These are phyloP conservation scores for Pichia sp. DNA, from an alignment of 1,139 yeast genomes.

Conservation along the genomic window DNA sequence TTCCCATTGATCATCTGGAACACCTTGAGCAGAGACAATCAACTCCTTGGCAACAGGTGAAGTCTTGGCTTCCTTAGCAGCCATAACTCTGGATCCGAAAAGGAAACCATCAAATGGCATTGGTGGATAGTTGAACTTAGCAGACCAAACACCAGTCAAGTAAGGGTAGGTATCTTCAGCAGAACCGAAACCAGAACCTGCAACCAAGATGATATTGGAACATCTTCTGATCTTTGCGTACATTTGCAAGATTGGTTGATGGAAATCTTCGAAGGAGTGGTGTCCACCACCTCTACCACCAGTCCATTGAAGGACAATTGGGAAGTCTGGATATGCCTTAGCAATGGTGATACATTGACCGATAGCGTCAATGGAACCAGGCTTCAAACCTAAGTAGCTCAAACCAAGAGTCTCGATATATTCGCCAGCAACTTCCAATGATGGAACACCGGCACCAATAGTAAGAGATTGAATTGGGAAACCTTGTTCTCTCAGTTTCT, in stretches of 20 bases:
- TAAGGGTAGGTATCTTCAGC: constrained; percentile 96
- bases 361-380: constrained; percentile 94
- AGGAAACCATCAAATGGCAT: constrained; percentile 99
- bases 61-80: constrained; percentile 92
- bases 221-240: constrained; percentile 92
- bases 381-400: constrained; percentile 93
- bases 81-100: constrained; percentile 96
- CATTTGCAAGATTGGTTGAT: constrained; percentile 93
- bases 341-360: constrained; percentile 84
- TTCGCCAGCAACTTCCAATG: constrained; percentile 94
- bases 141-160: constrained; percentile 95
- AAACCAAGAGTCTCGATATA: constrained; percentile 88
- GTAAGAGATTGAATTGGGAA: constrained; percentile 95
- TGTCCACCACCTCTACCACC: constrained; percentile 99
- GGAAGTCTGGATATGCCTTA: constrained; percentile 92
- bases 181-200: constrained; percentile 98
- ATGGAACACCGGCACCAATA: constrained; percentile 99
- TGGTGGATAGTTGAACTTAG: constrained; percentile 79
- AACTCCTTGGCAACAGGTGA: constrained; percentile 91
- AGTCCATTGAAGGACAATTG: constrained; percentile 97
- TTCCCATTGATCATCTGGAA: constrained; percentile 85
- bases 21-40: constrained; percentile 88
- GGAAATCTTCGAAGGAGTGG: constrained; percentile 98
- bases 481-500: constrained; percentile 80
- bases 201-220: constrained; percentile 79